A percentile compares a stretch with the other conserved stretches of the same genome.
Conservation (phyloP, 2,329 filamentous ascomycete genomes). For the Zymoseptoria crescenta region DNA sequence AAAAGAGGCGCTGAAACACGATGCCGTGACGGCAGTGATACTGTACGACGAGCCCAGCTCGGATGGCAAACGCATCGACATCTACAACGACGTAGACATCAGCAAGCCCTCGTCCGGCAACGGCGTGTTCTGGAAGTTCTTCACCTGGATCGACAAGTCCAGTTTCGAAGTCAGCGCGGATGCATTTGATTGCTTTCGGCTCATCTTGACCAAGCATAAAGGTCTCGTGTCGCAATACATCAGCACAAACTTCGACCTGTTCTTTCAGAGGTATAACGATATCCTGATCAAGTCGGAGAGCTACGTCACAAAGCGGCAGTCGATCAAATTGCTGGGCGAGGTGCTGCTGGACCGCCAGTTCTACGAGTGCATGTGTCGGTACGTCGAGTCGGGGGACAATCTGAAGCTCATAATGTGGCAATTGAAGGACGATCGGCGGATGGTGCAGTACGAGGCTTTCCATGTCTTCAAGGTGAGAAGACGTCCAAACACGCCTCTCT, state of each 20-base stretch:
- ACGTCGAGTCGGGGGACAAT: slow-evolving; percentile 90
- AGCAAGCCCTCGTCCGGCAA: slow-evolving; percentile 67
- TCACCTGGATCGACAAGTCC: slow-evolving; percentile 93
- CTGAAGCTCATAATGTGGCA: slow-evolving; percentile 98
- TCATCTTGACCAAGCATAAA: slow-evolving; percentile 92
- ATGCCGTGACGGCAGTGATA: slow-evolving; percentile 82
- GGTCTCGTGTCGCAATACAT: slow-evolving; percentile 81
- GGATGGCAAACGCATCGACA: slow-evolving; percentile 65
- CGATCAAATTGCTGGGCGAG: slow-evolving; percentile 93
- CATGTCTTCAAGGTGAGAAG: slow-evolving; percentile 80
- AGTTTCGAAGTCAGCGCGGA: slow-evolving; percentile 96
- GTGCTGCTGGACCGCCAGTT: slow-evolving; percentile 91
- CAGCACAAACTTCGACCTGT: slow-evolving; percentile 80
- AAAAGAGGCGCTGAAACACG: slow-evolving; percentile 82
- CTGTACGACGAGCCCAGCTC: slow-evolving; percentile 80
- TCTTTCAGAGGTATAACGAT: slow-evolving; percentile 86
- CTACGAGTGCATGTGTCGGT: slow-evolving; percentile 96
- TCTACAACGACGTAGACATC: slow-evolving; percentile 58
- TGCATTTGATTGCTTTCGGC: slow-evolving; percentile 93
- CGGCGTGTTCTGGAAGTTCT: slow-evolving; percentile 94
- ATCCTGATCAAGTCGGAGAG: slow-evolving; percentile 83
- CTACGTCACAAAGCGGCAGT: slow-evolving; percentile 97
- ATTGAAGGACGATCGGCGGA: slow-evolving; percentile 87
- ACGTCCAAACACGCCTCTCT: not conserved
- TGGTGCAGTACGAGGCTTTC: slow-evolving; percentile 99